phyloP scores from a whole-genome alignment of 306 rosid genomes.

The Prunus davidiana region DNA sequence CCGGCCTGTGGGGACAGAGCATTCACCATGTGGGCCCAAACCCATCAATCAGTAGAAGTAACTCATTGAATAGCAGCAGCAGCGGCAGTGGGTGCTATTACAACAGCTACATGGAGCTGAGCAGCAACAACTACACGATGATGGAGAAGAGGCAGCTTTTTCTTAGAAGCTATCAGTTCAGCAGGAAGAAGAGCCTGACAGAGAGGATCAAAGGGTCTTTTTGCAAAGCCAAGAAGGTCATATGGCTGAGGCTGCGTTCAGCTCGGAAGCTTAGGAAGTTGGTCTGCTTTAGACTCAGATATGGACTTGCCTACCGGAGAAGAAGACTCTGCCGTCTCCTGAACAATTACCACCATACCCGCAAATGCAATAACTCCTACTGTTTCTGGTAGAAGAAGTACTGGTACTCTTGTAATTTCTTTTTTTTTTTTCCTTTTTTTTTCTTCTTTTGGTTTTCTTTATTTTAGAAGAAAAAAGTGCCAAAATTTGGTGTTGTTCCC shows the following conservation, averaged over 20 bases:
- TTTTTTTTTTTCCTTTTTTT: not conserved
- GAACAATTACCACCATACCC: constrained; percentile 15
- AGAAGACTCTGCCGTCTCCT: constrained; percentile 52
- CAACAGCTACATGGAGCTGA: constrained; percentile 29
- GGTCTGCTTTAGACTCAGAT: constrained; percentile 46
- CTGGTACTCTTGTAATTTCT: not conserved
- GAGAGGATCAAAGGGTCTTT: constrained; percentile 62
- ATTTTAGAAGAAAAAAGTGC: not conserved
- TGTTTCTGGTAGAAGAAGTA: constrained; percentile 43
- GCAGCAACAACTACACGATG: constrained; percentile 31
- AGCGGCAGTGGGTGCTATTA: not conserved
- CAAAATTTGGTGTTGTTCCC: constrained; percentile 2
- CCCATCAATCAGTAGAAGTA: constrained; percentile 41
- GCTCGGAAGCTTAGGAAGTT: constrained; percentile 34
- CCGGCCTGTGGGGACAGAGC: constrained; percentile 25
- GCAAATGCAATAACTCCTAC: constrained; percentile 22
- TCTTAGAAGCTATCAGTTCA: constrained; percentile 79
- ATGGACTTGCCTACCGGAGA: constrained; percentile 50
- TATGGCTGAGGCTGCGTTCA: constrained; percentile 45
- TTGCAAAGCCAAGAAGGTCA: constrained; percentile 46
- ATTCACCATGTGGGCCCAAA: constrained; percentile 21
- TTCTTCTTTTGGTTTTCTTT: not conserved
- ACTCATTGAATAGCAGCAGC: constrained; percentile 38
- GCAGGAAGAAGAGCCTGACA: constrained; percentile 46
- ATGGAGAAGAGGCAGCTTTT: constrained; percentile 80